Evolutionary conservation across 805 yeast species (phyloP), one percentile per base, ranked within the genome.

Genomic region (Kodamaea nitidulidarum): DNA sequence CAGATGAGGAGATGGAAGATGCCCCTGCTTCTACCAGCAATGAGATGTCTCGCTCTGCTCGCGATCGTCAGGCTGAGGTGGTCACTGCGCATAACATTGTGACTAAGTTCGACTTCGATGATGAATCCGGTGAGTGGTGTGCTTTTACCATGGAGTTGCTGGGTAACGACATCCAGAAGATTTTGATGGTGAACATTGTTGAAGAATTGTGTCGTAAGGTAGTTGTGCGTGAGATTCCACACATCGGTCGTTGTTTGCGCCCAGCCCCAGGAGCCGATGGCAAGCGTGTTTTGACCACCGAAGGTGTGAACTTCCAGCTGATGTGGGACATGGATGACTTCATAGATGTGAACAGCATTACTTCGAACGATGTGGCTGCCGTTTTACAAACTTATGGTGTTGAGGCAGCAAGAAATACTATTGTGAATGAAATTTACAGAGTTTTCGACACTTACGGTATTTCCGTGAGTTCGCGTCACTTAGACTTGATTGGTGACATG

Each of bases 251-350:
- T 64, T 90, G 98, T 75, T 70, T 91, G 47, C 87, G 83, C 49
- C 95, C 96, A 36, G 66, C 65, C 39, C 75, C 83, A 22, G 70
- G 60, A 25, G 43, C 57, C 11, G 84, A 78, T 52, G 87, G 84
- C 35, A 78, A 77, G 52, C 81, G 96, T 51, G 73, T 76, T 29
- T 73, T 95, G 52, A 84, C 93, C 42, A 91, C 99, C 15, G 99
- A 95, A 66, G 99, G 99, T 67, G 98, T 93, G 37, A 93, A 93
- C 69, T 93, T 93, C 80, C 75, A 74, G 57, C 95, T 96, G 37
- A 88, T 93, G 95, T 93, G 98, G 98, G 95, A 88, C 39, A 96
- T 91, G 65, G 91, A 88, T 49, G 88, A 85, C 47, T 88, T 93
- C 64, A 77, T 93, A 50, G 84, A 90, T 54, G 95, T 91, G 47